phyloP scores from a whole-genome alignment of 352 stramenopile species.

The Pythium phragmitis region DNA sequence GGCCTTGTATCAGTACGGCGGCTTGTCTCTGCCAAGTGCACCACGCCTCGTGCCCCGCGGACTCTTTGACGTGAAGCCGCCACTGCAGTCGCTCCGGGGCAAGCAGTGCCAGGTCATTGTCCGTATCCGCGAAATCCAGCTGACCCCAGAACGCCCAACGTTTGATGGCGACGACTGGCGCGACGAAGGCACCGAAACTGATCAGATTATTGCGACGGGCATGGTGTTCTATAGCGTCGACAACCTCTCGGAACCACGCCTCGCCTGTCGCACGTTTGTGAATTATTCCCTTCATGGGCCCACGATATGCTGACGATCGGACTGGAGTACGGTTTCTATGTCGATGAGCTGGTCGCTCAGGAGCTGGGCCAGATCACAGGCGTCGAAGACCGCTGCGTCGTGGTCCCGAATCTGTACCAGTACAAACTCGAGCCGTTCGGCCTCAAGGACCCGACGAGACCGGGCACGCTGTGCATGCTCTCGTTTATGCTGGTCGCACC shows the following conservation, averaged over 20 bases:
- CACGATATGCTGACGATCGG: conserved; percentile 9
- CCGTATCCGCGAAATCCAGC: conserved; percentile 25
- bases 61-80: conserved; percentile 9
- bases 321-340: conserved; percentile 12
- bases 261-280: conserved; percentile 23
- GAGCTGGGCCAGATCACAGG: conserved; percentile 20
- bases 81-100: conserved; percentile 12
- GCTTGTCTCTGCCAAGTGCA: background rate
- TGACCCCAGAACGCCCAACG: conserved; percentile 30
- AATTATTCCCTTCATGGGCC: background rate
- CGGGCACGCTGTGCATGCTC: background rate
- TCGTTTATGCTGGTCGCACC: background rate
- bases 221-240: conserved; percentile 29
- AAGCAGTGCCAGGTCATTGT: conserved; percentile 31
- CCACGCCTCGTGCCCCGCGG: background rate
- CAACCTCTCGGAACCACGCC: conserved; percentile 27
- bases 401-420: conserved; percentile 1
- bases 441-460: background rate
- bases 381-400: conserved; percentile 21
- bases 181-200: conserved; percentile 26
- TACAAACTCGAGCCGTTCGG: background rate
- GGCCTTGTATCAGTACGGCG: background rate
- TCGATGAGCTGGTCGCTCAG: conserved; percentile 11
- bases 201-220: conserved; percentile 34
- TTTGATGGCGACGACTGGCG: conserved; percentile 31